These are phyloP conservation scores for Debaryomyces singareniensis DNA, from an alignment of 1,139 yeast species.

Conservation along the genomic window DNA sequence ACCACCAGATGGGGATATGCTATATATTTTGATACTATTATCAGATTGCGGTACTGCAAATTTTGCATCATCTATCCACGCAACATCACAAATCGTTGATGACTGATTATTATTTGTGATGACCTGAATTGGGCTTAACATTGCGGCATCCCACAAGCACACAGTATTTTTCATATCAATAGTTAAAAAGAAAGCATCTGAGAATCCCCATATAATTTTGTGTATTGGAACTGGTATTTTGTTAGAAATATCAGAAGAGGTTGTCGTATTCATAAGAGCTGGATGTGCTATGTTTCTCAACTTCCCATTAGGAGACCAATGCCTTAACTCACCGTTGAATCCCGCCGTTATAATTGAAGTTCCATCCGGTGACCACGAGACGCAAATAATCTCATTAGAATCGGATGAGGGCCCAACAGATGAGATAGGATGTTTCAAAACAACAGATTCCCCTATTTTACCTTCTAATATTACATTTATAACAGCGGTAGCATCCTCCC, in stretches of 20 bases:
- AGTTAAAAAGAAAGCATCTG: constrained; percentile 30
- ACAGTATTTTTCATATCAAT: constrained; percentile 27
- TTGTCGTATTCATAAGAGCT: constrained; percentile 5
- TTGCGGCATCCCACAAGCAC: constrained; percentile 34
- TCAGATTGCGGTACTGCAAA: constrained; percentile 64
- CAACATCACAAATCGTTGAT: constrained; percentile 31
- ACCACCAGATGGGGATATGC: constrained; percentile 19
- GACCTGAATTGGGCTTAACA: constrained; percentile 25
- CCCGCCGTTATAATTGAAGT: constrained; percentile 50
- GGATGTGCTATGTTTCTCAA: constrained; percentile 47
- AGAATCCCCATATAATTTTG: constrained; percentile 28
- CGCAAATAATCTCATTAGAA: constrained; percentile 29
- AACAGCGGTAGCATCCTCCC: constrained; percentile 26
- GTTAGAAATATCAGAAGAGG: constrained; percentile 4
- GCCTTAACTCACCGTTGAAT: constrained; percentile 57
- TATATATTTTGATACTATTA: constrained; percentile 53
- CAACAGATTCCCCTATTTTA: constrained; percentile 28
- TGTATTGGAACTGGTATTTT: constrained; percentile 10
- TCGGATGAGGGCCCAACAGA: constrained; percentile 5
- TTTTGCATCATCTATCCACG: constrained; percentile 68
- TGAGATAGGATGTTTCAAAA: constrained; percentile 27
- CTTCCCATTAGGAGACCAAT: constrained; percentile 65
- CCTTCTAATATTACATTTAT: constrained; percentile 28
- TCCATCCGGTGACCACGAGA: constrained; percentile 65
- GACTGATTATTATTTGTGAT: constrained; percentile 11